Evolutionary conservation across 2,329 filamentous ascomycete genomes (phyloP).

Genomic region (Aspergillus sp.): DNA sequence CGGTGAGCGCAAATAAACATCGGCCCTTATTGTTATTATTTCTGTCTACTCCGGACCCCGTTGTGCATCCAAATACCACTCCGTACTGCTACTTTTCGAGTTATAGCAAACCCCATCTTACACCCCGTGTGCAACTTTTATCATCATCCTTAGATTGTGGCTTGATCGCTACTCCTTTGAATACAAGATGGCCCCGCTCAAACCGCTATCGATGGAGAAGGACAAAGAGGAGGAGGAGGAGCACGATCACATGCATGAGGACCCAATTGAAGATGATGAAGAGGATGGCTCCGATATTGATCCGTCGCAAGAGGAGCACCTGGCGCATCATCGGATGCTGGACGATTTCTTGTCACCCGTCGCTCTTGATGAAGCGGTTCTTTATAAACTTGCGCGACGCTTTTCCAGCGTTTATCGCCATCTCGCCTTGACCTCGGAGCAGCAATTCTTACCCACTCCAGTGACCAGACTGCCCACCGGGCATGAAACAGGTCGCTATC

Average conservation of each 20-base stretch:
- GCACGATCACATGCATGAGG: conserved; percentile 22
- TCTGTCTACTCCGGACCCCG: too few species aligned
- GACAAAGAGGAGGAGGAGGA: conserved; percentile 22
- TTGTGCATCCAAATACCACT: too few species aligned
- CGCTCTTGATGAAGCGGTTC: conserved; percentile 33
- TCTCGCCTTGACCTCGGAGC: conserved; percentile 39
- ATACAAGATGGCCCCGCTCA: conserved; percentile 19
- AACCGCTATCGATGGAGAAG: conserved; percentile 17
- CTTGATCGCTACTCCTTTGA: background rate
- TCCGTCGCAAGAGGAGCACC: conserved; percentile 21
- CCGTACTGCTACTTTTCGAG: too few species aligned
- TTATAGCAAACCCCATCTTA: too few species aligned
- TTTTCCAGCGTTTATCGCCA: conserved; percentile 42
- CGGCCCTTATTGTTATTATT: too few species aligned
- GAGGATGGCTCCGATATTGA: conserved; percentile 23
- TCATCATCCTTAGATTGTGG: background rate
- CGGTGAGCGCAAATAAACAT: too few species aligned
- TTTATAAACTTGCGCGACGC: conserved; percentile 43
- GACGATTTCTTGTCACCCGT: conserved; percentile 39
- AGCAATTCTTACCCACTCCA: conserved; percentile 45
- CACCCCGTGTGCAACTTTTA: too few species aligned
- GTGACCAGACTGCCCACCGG: conserved; percentile 46
- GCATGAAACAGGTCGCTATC: conserved; percentile 50
- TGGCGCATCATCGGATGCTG: conserved; percentile 29
- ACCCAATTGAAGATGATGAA: conserved; percentile 29